A percentile compares a stretch with the other conserved stretches of the same genome.
Conservation (phyloP, 192 early-diverging fungal species). For the Linnemannia elongata region DNA sequence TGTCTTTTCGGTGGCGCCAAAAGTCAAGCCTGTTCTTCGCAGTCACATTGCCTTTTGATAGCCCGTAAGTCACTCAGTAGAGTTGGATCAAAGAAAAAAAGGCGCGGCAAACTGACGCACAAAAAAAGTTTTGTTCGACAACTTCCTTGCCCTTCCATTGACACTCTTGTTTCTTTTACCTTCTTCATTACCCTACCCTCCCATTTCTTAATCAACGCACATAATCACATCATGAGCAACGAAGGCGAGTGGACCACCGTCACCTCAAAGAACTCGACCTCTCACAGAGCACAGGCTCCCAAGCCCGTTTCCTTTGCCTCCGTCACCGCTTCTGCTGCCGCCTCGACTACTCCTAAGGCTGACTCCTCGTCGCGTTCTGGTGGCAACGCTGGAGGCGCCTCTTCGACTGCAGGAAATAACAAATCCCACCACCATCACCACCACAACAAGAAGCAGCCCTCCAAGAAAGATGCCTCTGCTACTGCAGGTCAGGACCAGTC, state of each 20-base stretch:
- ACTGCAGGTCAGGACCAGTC: background rate
- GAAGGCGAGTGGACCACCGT: constrained; percentile 59
- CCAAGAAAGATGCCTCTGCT: constrained; percentile 27
- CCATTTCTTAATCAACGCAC: background rate
- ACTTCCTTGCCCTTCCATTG: constrained; percentile 15
- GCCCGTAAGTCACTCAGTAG: constrained; percentile 3
- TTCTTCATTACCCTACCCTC: background rate
- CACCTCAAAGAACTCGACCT: constrained; percentile 49
- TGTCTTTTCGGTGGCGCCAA: background rate
- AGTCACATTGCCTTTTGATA: background rate
- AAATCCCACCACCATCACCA: constrained; percentile 21
- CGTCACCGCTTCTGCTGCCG: constrained; percentile 9
- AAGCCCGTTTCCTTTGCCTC: constrained; percentile 18
- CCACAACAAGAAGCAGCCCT: constrained; percentile 18
- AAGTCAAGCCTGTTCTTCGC: background rate
- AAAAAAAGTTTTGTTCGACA: constrained; percentile 7
- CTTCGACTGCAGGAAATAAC: constrained; percentile 6
- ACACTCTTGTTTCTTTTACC: background rate
- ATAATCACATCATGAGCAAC: constrained; percentile 39
- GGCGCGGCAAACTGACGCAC: background rate
- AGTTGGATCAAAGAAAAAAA: constrained; percentile 10
- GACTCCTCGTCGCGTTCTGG: constrained; percentile 9
- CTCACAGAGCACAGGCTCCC: constrained; percentile 43
- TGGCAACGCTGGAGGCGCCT: background rate
- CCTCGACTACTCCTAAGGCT: constrained; percentile 11